Evolutionary conservation across 1,284 basidiomycete species (phyloP).

Genomic region (Abortiporus biennis): DNA sequence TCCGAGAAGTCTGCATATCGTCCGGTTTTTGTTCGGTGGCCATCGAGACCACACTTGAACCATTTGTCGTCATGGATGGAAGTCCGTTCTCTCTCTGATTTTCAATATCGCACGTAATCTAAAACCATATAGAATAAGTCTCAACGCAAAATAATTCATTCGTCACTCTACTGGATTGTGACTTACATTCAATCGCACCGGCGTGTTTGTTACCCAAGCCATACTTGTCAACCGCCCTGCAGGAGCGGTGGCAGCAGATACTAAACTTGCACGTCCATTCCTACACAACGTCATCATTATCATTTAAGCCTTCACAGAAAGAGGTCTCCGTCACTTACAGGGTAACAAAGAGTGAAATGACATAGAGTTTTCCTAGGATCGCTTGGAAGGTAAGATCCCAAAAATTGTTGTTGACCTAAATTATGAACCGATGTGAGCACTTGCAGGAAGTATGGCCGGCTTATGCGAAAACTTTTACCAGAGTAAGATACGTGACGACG

Average conservation of each 20-base stretch:
- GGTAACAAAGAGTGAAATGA: slow-evolving; percentile 26
- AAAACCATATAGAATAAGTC: too few species aligned
- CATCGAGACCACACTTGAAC: too few species aligned
- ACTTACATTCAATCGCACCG: neutral
- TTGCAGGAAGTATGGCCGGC: neutral
- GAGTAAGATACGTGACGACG: slow-evolving; percentile 18
- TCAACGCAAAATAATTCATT: too few species aligned
- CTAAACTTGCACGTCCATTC: neutral
- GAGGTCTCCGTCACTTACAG: slow-evolving; percentile 15
- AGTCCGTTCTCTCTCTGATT: too few species aligned
- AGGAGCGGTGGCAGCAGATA: neutral
- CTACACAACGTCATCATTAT: neutral
- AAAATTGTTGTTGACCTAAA: slow-evolving; percentile 20
- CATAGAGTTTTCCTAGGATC: slow-evolving; percentile 27
- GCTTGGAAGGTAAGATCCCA: slow-evolving; percentile 27
- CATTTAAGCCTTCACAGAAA: neutral
- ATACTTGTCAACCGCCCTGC: neutral
- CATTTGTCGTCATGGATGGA: too few species aligned
- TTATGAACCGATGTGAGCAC: neutral
- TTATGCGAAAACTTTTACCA: too few species aligned
- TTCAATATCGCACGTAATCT: too few species aligned
- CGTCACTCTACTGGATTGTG: too few species aligned
- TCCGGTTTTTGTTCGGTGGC: too few species aligned
- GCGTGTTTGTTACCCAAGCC: neutral
- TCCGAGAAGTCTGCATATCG: too few species aligned